A percentile compares a stretch with the other conserved stretches of the same genome.
Conservation (phyloP, 2,329 filamentous ascomycete genomes). For the Aurifilum marmelostoma region DNA sequence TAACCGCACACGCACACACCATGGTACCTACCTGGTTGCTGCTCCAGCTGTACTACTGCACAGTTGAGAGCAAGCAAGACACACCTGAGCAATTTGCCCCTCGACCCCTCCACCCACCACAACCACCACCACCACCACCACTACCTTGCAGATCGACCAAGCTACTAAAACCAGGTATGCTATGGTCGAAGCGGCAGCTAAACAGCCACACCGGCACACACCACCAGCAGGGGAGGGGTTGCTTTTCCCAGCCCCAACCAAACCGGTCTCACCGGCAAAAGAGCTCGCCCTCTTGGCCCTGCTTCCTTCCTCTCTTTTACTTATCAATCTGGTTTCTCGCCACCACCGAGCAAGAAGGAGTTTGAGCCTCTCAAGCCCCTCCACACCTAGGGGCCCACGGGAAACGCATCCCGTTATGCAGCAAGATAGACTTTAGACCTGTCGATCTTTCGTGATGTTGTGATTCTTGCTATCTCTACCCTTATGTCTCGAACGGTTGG, state of each 20-base stretch:
- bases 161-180: background rate
- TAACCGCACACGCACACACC: too few species aligned
- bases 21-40: background rate
- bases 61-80: background rate
- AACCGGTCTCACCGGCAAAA: background rate
- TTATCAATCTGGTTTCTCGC: background rate
- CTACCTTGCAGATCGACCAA: background rate
- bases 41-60: too few species aligned
- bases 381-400: background rate
- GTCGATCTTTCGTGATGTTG: background rate
- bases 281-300: background rate
- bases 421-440: background rate
- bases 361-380: too few species aligned
- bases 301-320: background rate
- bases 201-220: background rate
- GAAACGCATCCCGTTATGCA: background rate
- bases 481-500: background rate
- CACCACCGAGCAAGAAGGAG: background rate
- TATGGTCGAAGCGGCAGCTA: constrained; percentile 1
- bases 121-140: too few species aligned
- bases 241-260: background rate
- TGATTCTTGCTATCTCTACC: background rate
- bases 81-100: constrained; percentile 7
- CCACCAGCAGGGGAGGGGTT: background rate
- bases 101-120: background rate